Conservation (phyloP, 441 rosid genomes). For the Pelargonium citronellum region DNA sequence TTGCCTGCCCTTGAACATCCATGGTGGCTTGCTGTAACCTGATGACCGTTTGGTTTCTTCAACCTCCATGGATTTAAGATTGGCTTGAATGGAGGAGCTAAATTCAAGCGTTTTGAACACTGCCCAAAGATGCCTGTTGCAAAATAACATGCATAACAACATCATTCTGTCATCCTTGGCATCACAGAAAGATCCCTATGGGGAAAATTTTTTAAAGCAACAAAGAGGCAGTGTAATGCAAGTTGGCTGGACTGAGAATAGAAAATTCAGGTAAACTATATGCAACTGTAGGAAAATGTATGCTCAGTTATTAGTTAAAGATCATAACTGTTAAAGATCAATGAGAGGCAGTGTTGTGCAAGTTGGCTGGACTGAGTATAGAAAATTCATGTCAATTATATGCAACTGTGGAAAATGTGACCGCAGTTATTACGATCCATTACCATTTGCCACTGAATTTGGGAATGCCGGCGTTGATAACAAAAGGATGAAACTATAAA, state of each 20-base stretch:
- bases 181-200: not conserved
- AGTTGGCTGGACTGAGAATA: slow-evolving; percentile 11
- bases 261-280: slow-evolving; percentile 3
- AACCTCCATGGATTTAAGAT: slow-evolving; percentile 41
- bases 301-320: no score
- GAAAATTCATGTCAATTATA: slow-evolving; percentile 4
- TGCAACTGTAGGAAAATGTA: not conserved
- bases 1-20: slow-evolving; percentile 94
- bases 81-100: slow-evolving; percentile 10
- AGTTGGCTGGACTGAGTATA: slow-evolving; percentile 11
- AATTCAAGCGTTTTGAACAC: slow-evolving; percentile 10
- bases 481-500: not conserved
- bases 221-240: not conserved
- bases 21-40: slow-evolving; percentile 79
- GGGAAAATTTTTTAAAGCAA: not conserved
- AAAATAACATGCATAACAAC: slow-evolving; percentile 8
- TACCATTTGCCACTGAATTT: not conserved
- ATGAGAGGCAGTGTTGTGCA: not conserved
- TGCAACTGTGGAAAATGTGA: not conserved
- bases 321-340: not conserved
- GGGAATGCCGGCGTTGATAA: not conserved
- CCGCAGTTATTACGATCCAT: no score
- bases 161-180: not conserved
- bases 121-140: slow-evolving; percentile 8
- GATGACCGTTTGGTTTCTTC: slow-evolving; percentile 37